Conservation (phyloP, 2,329 filamentous ascomycete species). For the Alternaria panax region DNA sequence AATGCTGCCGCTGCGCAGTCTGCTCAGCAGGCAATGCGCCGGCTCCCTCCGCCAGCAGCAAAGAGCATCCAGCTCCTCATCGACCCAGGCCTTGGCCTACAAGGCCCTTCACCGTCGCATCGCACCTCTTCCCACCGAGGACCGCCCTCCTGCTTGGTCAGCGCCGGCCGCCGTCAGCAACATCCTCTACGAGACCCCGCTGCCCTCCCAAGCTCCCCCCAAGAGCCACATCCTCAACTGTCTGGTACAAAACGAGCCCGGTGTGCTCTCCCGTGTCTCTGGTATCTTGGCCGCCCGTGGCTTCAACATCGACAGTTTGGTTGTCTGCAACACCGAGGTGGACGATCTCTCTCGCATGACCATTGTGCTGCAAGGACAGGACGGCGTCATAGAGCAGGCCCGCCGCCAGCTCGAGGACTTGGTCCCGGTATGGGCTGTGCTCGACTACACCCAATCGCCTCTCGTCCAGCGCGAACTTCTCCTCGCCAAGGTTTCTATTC, state of each 20-base stretch:
- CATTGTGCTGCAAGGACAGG: slow-evolving; percentile 94
- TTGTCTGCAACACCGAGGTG: slow-evolving; percentile 97
- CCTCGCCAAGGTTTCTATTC: slow-evolving; percentile 93
- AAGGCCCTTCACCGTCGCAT: slow-evolving; percentile 94
- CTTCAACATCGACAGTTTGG: slow-evolving; percentile 98
- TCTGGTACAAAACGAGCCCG: slow-evolving; percentile 97
- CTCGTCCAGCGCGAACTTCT: slow-evolving; percentile 95
- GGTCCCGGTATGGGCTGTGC: slow-evolving; percentile 96
- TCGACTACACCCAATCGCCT: slow-evolving; percentile 92
- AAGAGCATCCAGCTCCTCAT: slow-evolving; percentile 62
- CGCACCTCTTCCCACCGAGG: slow-evolving; percentile 79
- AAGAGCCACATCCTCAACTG: slow-evolving; percentile 98
- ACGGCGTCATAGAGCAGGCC: slow-evolving; percentile 96
- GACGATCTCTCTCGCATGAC: slow-evolving; percentile 98
- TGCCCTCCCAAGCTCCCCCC: slow-evolving; percentile 80
- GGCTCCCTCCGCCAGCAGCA: slow-evolving; percentile 39
- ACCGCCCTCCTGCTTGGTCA: slow-evolving; percentile 79
- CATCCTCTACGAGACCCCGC: slow-evolving; percentile 97
- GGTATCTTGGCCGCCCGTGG: slow-evolving; percentile 94
- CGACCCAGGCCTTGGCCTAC: slow-evolving; percentile 94
- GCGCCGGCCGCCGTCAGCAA: slow-evolving; percentile 95
- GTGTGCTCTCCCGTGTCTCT: slow-evolving; percentile 93
- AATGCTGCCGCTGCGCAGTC: slow-evolving; percentile 49
- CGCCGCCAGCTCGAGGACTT: slow-evolving; percentile 94
- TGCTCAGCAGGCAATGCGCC: slow-evolving; percentile 40